Evolutionary conservation across 768 basidiomycete genomes (phyloP), one percentile per base, ranked within the genome.

Genomic region (Calocera viscosa): DNA sequence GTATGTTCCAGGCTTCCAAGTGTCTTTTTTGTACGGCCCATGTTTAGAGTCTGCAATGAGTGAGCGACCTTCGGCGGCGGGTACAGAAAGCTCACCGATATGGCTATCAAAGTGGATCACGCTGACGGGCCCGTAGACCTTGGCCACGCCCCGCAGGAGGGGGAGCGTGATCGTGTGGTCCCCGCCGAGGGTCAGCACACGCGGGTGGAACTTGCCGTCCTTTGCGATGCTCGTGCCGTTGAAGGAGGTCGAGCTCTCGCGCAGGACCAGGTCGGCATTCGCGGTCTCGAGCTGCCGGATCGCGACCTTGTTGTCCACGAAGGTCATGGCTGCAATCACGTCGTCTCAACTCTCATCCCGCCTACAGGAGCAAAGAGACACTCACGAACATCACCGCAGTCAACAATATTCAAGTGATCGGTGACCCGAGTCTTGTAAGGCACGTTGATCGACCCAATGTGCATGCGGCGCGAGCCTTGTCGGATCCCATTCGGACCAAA

Each of bases 401-500:
- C 75, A 2, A 74, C 74, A 14, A 76, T 71, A 17, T 74, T 68
- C 3, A 76, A 72, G 53, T 60, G 30, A 26, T 60, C 53, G 11
- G 67, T 74, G 11, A 73, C 63, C 12, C 74, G 72, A 16, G 73
- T 68, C 32, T 73, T 73, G 67, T 72, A 70, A 1, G 72, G 72
- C 14, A 75, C 74, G 63, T 76, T 75, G 69, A 75, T 74, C 43
- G 73, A 68, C 19, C 72, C 70, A n/a, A 75, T 66, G 22, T 72
- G 69, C 7, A 75, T 67, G 2, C 75, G 75, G 14, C 53, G 11
- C 11, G 75, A 71, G 8, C 75, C 76, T 68, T 75, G 72, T 30
- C 75, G 75, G 66, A 76, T 77, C 12, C 74, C 75, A 35, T 75
- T 75, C 17, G 75, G 75, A 0, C 76, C 76, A 38, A 77, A 77